phyloP scores from a whole-genome alignment of 495 filamentous ascomycete genomes.

The Trichoderma asperelloides region DNA sequence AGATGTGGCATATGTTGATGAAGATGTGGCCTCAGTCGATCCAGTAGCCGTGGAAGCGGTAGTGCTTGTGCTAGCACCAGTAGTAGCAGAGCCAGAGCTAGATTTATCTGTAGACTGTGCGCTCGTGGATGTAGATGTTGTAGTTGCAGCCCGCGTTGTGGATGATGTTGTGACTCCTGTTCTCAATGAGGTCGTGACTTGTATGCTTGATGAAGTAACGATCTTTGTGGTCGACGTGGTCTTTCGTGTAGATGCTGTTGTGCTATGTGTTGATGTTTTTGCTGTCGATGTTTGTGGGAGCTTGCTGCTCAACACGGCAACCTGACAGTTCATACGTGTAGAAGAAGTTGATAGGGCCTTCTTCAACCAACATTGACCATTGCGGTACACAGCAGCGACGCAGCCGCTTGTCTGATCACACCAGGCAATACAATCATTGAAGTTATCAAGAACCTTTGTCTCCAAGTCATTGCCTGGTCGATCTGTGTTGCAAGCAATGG shows the following conservation, averaged over 20 bases:
- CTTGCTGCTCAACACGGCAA: constrained; percentile 1
- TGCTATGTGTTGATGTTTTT: not conserved
- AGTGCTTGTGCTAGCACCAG: not conserved
- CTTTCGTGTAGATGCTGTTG: not conserved
- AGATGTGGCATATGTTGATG: not conserved
- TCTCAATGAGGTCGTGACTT: too few species aligned
- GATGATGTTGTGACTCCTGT: too few species aligned
- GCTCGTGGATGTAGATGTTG: not conserved
- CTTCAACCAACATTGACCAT: not conserved
- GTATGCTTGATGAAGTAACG: too few species aligned
- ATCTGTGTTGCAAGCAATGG: not conserved
- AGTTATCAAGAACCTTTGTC: not conserved
- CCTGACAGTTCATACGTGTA: not conserved
- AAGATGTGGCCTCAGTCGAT: not conserved
- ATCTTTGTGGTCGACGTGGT: not conserved
- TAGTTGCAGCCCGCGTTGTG: not conserved
- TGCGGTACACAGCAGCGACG: not conserved
- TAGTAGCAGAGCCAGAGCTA: not conserved
- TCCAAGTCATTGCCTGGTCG: not conserved
- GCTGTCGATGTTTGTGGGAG: not conserved
- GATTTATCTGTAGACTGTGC: not conserved
- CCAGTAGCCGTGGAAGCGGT: not conserved
- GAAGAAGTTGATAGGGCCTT: not conserved
- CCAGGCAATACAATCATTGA: not conserved
- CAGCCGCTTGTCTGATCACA: not conserved